Percentiles rank a stretch among this genome's conserved stretches.
Conservation (phyloP, 2,329 filamentous ascomycete species). For the Phyllosticta citrichinensis region DNA sequence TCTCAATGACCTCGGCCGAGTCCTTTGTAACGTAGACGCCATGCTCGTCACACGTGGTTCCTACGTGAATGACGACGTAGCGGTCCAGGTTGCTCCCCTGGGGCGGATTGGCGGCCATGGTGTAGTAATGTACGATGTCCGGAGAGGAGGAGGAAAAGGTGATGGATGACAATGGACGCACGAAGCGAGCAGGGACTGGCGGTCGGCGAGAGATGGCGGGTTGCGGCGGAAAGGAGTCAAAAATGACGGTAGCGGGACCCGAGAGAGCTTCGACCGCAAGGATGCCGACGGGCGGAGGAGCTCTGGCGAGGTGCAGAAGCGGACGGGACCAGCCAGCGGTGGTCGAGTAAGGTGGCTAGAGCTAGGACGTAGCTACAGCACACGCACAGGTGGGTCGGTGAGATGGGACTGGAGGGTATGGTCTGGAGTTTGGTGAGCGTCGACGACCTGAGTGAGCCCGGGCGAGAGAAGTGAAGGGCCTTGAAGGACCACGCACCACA, state of each 20-base stretch:
- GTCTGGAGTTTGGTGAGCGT: too few species aligned
- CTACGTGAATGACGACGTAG: slow-evolving; percentile 96
- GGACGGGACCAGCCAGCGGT: not conserved
- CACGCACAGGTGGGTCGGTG: not conserved
- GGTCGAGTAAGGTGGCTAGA: too few species aligned
- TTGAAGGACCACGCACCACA: too few species aligned
- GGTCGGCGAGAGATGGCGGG: slow-evolving; percentile 7
- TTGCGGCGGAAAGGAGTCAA: slow-evolving; percentile 10
- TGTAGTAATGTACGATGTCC: not conserved
- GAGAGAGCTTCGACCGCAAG: slow-evolving; percentile 7
- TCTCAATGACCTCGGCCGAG: slow-evolving; percentile 97
- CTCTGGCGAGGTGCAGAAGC: not conserved
- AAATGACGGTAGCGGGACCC: slow-evolving; percentile 4
- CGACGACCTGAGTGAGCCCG: too few species aligned
- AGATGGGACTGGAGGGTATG: not conserved
- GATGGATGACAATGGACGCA: slow-evolving; percentile 6
- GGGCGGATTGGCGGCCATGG: slow-evolving; percentile 22
- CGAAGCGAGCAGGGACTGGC: slow-evolving; percentile 7
- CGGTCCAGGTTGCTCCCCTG: slow-evolving; percentile 58
- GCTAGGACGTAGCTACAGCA: not conserved
- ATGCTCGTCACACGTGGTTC: slow-evolving; percentile 97
- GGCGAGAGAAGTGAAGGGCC: too few species aligned
- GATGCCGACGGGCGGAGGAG: not conserved
- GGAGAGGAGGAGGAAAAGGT: slow-evolving; percentile 1
- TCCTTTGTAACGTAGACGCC: slow-evolving; percentile 99